These are phyloP conservation scores for Trichoderma sp. DNA, from an alignment of 2,329 filamentous ascomycete species.

Conservation along the genomic window DNA sequence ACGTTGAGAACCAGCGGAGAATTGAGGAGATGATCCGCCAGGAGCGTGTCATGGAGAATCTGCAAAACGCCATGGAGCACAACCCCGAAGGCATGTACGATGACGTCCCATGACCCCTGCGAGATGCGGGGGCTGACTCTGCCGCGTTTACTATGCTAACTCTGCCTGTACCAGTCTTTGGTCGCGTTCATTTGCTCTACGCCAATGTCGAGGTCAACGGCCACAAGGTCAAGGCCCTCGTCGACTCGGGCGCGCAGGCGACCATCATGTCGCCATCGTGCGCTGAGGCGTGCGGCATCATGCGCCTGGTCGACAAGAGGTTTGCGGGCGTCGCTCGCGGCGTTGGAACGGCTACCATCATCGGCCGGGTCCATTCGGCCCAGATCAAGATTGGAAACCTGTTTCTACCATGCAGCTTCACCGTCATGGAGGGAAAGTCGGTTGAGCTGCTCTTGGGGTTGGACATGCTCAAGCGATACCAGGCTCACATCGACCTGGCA, in stretches of 20 bases:
- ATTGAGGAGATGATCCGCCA: slow-evolving; percentile 98
- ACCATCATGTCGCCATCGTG: slow-evolving; percentile 98
- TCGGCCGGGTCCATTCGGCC: slow-evolving; percentile 92
- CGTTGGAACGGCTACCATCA: slow-evolving; percentile 90
- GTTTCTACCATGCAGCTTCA: slow-evolving; percentile 92
- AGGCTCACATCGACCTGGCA: slow-evolving; percentile 85
- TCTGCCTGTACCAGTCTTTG: slow-evolving; percentile 68
- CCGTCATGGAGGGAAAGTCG: slow-evolving; percentile 98
- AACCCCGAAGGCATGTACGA: slow-evolving; percentile 79
- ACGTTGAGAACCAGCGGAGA: slow-evolving; percentile 83
- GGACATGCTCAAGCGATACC: slow-evolving; percentile 96
- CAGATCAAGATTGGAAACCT: slow-evolving; percentile 90
- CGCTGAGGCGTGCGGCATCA: slow-evolving; percentile 90
- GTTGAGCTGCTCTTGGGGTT: slow-evolving; percentile 91
- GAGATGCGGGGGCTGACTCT: slow-evolving; percentile 24
- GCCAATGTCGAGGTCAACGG: slow-evolving; percentile 95
- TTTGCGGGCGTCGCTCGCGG: slow-evolving; percentile 91
- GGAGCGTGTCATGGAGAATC: slow-evolving; percentile 89
- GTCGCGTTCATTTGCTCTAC: slow-evolving; percentile 93
- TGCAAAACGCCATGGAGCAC: slow-evolving; percentile 95
- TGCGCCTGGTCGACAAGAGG: slow-evolving; percentile 89
- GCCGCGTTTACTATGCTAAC: slow-evolving; percentile 25
- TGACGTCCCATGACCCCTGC: slow-evolving; percentile 19
- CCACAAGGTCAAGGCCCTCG: slow-evolving; percentile 88
- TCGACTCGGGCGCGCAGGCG: slow-evolving; percentile 95